Evolutionary conservation across 805 yeast genomes (phyloP).

Genomic region (Myxozyma geophila): DNA sequence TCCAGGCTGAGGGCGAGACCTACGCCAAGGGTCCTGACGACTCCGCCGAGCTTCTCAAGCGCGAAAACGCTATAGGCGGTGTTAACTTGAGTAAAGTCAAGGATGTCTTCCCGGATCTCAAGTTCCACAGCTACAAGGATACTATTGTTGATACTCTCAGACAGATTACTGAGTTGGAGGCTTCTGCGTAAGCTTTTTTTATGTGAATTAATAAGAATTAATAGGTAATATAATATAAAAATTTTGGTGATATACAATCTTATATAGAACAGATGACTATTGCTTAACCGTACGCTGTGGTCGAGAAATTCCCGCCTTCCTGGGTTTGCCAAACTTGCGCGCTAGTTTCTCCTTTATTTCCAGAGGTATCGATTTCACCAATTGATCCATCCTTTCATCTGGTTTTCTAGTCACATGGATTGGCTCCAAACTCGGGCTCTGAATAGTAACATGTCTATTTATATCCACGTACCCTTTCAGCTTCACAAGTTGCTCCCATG

Average conservation of each 20-base stretch:
- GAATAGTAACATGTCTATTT: conserved; percentile 14
- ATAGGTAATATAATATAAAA: neutral
- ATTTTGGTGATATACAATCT: too few species aligned
- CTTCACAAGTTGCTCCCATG: conserved; percentile 15
- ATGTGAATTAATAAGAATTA: neutral
- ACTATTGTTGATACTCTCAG: conserved; percentile 41
- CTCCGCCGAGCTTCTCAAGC: conserved; percentile 7
- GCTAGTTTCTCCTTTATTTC: too few species aligned
- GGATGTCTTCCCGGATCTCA: conserved; percentile 9
- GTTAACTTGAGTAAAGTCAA: neutral
- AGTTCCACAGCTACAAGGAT: conserved; percentile 4
- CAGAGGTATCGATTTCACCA: too few species aligned
- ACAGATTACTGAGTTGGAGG: conserved; percentile 48
- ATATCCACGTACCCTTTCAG: conserved; percentile 10
- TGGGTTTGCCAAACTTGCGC: too few species aligned
- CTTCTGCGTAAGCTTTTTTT: neutral
- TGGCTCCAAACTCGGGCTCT: conserved; percentile 19
- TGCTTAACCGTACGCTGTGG: neutral
- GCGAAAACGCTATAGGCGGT: neutral
- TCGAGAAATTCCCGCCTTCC: too few species aligned
- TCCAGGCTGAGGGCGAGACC: conserved; percentile 4
- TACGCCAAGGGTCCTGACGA: conserved; percentile 11
- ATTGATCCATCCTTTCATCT: neutral
- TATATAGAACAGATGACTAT: neutral
- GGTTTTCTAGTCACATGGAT: neutral